Conservation (phyloP, 306 rosid genomes). For the Rubus idaeus region DNA sequence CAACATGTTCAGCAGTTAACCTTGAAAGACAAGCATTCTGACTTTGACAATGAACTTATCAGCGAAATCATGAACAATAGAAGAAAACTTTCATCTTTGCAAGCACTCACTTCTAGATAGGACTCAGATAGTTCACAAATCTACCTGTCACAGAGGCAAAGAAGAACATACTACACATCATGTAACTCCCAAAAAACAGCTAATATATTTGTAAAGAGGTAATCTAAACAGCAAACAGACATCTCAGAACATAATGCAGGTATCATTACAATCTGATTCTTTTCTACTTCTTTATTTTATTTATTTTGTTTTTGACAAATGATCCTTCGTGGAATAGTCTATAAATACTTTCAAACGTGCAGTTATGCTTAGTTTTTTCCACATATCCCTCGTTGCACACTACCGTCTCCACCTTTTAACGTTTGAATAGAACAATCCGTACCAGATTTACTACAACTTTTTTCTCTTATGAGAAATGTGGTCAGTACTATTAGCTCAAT, state of each 20-base stretch:
- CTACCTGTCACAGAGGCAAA: slow-evolving; percentile 41
- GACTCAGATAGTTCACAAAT: slow-evolving; percentile 55
- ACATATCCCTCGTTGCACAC: neutral
- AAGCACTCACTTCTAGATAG: slow-evolving; percentile 42
- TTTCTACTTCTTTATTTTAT: neutral
- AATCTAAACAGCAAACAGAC: neutral
- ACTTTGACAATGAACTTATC: slow-evolving; percentile 17
- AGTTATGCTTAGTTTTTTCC: neutral
- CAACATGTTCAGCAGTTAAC: slow-evolving; percentile 24
- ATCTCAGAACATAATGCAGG: neutral
- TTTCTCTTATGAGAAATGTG: neutral
- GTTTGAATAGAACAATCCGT: neutral
- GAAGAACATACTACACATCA: slow-evolving; percentile 7
- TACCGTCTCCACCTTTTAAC: neutral
- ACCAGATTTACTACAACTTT: neutral
- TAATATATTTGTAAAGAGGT: neutral
- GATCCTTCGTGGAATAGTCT: neutral
- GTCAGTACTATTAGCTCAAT: neutral
- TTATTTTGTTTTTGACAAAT: neutral
- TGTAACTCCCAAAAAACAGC: neutral
- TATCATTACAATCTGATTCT: neutral
- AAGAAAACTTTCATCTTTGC: slow-evolving; percentile 15
- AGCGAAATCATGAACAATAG: slow-evolving; percentile 7
- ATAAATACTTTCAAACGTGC: neutral
- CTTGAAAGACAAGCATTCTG: slow-evolving; percentile 14